Evolutionary conservation across 306 rosid species (phyloP), one percentile per base, ranked within the genome.

Genomic region (Prosopis cineraria): DNA sequence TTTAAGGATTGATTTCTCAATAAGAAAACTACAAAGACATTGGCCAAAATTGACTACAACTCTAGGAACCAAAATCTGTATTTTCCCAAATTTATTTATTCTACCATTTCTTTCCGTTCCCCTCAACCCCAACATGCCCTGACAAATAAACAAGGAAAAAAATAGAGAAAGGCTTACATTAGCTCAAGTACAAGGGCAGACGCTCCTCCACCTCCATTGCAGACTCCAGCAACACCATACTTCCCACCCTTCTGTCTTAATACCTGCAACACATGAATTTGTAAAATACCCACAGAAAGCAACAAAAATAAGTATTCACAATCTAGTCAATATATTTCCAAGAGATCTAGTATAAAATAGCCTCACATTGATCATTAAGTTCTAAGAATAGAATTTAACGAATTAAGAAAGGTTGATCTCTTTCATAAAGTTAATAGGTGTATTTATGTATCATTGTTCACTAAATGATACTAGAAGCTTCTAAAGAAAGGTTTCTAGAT

Each of bases 121-220:
- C 43, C 43, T 7, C 44, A 40, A 40, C 44, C 44, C 44, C 8
- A 8, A 40, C 11, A 40, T 9, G 2, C 44, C 44, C 48, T 44
- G 13, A 13, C 2, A 25, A 55, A 31, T 6, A 33, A 82, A 77
- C 50, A n/a, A 44, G 20, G 20, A 10, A 0, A 1, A n/a, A 3
- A 10, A 7, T 0, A 20, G 10, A 27, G 72, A 72, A 80, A 27
- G 55, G 64, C 93, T 92, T 90, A 94, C 98, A 86, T 73, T 76
- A 87, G 87, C 87, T 95, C 98, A 78, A 95, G 36, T 48, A 92
- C 98, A 70, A 95, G 84, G 27, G 98, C 89, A 53, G 98, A 95
- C 37, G 98, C 98, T 13, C 98, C 98, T 63, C 98, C 98, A 81
- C 98, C 98, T 16, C 98, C 98, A 40, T 95, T 95, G 90, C 98